Evolutionary conservation across 2,329 filamentous ascomycete species (phyloP).

Genomic region (Claviceps citrina): DNA sequence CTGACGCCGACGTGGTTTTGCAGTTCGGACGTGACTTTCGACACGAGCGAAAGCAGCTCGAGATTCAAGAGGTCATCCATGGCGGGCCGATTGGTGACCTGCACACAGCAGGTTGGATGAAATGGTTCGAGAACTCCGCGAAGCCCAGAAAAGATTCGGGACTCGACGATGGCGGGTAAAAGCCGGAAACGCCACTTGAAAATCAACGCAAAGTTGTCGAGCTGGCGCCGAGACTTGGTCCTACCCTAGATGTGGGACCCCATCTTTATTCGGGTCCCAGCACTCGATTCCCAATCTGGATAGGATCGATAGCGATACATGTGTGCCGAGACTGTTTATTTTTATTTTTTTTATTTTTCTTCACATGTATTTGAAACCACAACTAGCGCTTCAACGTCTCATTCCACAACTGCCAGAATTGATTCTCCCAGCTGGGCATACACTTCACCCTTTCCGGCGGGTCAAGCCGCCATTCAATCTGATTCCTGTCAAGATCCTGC

Average conservation of each 20-base stretch:
- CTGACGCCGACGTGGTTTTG: slow-evolving; percentile 84
- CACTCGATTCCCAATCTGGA: too few relatives aligned
- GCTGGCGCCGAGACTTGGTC: too few relatives aligned
- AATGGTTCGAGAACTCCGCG: neutral
- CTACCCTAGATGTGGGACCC: too few relatives aligned
- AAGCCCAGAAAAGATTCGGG: neutral
- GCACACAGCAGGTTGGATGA: slow-evolving; percentile 2
- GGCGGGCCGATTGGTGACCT: slow-evolving; percentile 13
- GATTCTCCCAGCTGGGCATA: slow-evolving; percentile 26
- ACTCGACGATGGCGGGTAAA: neutral
- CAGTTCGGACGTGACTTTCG: slow-evolving; percentile 84
- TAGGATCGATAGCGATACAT: too few relatives aligned
- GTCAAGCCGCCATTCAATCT: slow-evolving; percentile 26
- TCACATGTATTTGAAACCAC: too few relatives aligned
- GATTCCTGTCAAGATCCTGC: slow-evolving; percentile 15
- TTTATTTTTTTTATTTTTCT: neutral
- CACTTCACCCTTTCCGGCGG: slow-evolving; percentile 34
- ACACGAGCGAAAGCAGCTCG: slow-evolving; percentile 85
- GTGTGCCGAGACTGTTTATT: too few relatives aligned
- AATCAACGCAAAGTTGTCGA: too few relatives aligned
- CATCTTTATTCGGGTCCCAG: too few relatives aligned
- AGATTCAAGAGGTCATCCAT: slow-evolving; percentile 90
- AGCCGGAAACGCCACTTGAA: neutral
- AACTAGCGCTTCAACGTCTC: slow-evolving; percentile 4
- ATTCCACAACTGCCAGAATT: slow-evolving; percentile 27